These are phyloP conservation scores for Solanum raphanifolium DNA, from an alignment of 257 asterid genomes.

Conservation along the genomic window DNA sequence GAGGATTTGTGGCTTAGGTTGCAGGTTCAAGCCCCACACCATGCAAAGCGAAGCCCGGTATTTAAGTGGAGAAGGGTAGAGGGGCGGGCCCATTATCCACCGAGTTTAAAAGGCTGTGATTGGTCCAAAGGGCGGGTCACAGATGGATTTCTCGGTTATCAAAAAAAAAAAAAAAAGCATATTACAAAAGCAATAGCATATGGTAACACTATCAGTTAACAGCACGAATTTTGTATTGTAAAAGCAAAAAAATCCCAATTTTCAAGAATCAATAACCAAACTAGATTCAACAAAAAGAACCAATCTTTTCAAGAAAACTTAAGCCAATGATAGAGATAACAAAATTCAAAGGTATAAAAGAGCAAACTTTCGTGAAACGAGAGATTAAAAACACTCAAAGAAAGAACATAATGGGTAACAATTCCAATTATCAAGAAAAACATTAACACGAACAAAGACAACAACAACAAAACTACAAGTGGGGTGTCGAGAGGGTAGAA, in stretches of 20 bases:
- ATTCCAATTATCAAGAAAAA: background rate
- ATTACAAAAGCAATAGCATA: background rate
- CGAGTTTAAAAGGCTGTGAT: too few relatives aligned
- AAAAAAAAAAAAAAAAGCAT: too few relatives aligned
- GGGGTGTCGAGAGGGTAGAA: background rate
- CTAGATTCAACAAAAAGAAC: background rate
- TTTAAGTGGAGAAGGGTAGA: too few relatives aligned
- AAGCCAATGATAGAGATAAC: background rate
- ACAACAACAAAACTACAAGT: background rate
- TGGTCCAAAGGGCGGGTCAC: too few relatives aligned
- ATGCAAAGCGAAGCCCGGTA: too few relatives aligned
- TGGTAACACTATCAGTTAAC: background rate
- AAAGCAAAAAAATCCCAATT: background rate
- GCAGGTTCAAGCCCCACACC: too few relatives aligned
- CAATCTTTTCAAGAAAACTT: background rate
- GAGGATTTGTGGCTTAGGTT: too few relatives aligned
- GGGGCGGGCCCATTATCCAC: too few relatives aligned
- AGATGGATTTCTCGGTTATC: too few relatives aligned
- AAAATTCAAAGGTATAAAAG: background rate
- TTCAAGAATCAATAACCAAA: background rate
- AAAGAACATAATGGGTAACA: background rate
- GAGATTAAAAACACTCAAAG: background rate
- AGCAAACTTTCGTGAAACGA: background rate
- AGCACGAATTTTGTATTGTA: background rate
- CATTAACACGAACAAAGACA: background rate